Evolutionary conservation across 768 basidiomycete species (phyloP), one percentile per base, ranked within the genome.

Genomic region (Clavaria fumosa): DNA sequence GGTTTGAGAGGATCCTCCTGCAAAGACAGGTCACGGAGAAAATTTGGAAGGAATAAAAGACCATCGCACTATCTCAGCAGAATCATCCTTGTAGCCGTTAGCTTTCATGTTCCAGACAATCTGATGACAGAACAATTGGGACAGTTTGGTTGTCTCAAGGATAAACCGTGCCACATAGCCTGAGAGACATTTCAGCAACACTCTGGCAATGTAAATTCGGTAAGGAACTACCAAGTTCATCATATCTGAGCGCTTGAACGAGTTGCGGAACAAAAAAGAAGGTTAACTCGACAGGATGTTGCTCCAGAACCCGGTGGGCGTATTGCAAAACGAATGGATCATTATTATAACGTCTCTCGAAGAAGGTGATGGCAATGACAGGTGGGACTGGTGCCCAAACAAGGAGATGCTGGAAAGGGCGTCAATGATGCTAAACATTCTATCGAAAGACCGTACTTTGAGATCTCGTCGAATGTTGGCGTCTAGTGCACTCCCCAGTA

Each of bases 81-180:
- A 62, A 50, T 97, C 95, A 49, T 90, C 93, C 49, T 82, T 86
- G 55, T 76, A 95, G 44, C 84, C 89, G 50, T 99, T 99, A 4
- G 95, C 95, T 50, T 93, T 93, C 95, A 97, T 97, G 55, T 97
- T 99, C 95, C 95, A 99, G 44, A 99, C 86, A 45, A 97, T 97
- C 61, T 99, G 95, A 53, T 99, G 95, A 52, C 95, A 99, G 63
- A 99, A 99, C 17, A 89, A 58, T 53, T 93, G 91, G 2, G 93
- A 97, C 37, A 97, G 88, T 59, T 86, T 93, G 5, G 93, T 81
- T 0, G 91, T 95, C 61, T 97, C 91, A 46, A 90, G 89, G 47
- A 97, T 86, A 67, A 96, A 99, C 15, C 78, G 75, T 41, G 81
- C 73, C 20, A 97, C 88, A 57, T 97, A 97, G 12, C 86, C 93